These are phyloP conservation scores for Trichoderma hamatum DNA, from an alignment of 2,329 filamentous ascomycete genomes.

Conservation along the genomic window DNA sequence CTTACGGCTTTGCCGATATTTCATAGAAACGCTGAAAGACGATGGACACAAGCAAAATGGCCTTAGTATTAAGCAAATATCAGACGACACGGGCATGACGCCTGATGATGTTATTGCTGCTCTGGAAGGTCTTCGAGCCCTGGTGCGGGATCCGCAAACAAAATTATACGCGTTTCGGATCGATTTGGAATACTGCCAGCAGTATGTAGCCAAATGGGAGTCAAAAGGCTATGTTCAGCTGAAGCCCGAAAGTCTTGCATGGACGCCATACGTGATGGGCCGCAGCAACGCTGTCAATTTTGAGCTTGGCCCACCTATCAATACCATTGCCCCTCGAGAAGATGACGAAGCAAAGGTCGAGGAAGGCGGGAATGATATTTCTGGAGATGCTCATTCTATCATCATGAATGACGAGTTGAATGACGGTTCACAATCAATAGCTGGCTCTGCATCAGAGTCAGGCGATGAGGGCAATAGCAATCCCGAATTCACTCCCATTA, in stretches of 20 bases:
- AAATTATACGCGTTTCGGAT: conserved; percentile 87
- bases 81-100: conserved; percentile 91
- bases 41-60: conserved; percentile 47
- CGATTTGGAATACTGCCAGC: conserved; percentile 80
- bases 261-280: conserved; percentile 98
- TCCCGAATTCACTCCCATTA: conserved; percentile 30
- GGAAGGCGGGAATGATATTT: conserved; percentile 36
- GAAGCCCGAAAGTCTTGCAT: conserved; percentile 78
- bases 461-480: conserved; percentile 17
- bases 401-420: conserved; percentile 34
- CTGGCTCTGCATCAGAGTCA: conserved; percentile 11
- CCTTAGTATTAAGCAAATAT: conserved; percentile 69
- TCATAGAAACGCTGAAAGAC: conserved; percentile 56
- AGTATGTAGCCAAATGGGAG: conserved; percentile 89
- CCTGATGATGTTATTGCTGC: conserved; percentile 95
- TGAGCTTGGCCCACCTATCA: conserved; percentile 78
- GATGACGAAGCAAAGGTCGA: conserved; percentile 60
- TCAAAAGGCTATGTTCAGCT: conserved; percentile 85
- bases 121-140: conserved; percentile 83
- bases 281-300: conserved; percentile 80
- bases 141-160: conserved; percentile 87
- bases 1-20: conserved; percentile 80
- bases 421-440: conserved; percentile 20
- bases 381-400: conserved; percentile 27
- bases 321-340: conserved; percentile 84